phyloP scores from a whole-genome alignment of 768 basidiomycete genomes.

The Suillus spraguei region DNA sequence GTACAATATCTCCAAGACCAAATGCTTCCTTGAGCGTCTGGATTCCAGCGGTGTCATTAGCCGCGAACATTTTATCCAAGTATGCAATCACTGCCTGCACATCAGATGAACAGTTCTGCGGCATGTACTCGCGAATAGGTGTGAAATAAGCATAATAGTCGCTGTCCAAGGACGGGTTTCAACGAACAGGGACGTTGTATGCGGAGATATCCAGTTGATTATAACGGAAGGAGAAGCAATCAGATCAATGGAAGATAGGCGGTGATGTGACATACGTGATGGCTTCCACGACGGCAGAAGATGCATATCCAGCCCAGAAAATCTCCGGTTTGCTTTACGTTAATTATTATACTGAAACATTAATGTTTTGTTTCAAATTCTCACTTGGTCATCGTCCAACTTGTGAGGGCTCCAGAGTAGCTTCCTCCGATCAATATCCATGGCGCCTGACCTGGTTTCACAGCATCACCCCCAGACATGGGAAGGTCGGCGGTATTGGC shows the following conservation, averaged over 20 bases:
- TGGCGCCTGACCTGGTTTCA: slow-evolving; percentile 52
- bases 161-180: slow-evolving; percentile 10
- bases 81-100: slow-evolving; percentile 63
- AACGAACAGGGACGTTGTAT: not conserved
- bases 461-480: slow-evolving; percentile 63
- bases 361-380: slow-evolving; percentile 18
- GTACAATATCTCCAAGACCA: slow-evolving; percentile 56
- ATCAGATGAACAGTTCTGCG: slow-evolving; percentile 73
- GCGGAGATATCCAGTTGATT: not conserved
- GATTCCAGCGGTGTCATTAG: slow-evolving; percentile 48
- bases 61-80: slow-evolving; percentile 58
- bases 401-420: slow-evolving; percentile 50
- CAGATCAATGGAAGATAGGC: slow-evolving; percentile 3
- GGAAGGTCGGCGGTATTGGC: slow-evolving; percentile 67
- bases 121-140: slow-evolving; percentile 69
- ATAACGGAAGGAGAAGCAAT: not conserved
- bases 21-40: slow-evolving; percentile 57
- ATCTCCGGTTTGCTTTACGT: slow-evolving; percentile 38
- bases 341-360: not conserved
- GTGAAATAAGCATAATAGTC: slow-evolving; percentile 60
- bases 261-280: slow-evolving; percentile 36
- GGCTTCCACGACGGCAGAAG: slow-evolving; percentile 49
- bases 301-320: slow-evolving; percentile 47
- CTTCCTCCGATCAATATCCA: slow-evolving; percentile 49
- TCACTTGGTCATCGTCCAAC: slow-evolving; percentile 72